Conservation (phyloP, 306 rosid species). For the Glycine latifolia region DNA sequence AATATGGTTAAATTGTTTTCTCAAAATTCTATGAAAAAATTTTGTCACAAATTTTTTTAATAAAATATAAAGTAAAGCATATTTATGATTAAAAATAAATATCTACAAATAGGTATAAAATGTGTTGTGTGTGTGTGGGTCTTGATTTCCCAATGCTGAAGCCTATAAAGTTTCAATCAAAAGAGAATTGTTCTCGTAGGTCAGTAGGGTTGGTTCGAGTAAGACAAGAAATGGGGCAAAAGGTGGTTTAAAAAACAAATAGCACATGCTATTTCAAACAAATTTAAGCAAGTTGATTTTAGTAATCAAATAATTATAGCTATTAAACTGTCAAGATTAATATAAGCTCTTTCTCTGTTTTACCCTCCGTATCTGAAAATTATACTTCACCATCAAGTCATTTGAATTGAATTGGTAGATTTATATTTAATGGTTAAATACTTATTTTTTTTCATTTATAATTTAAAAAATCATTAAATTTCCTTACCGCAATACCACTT, state of each 20-base stretch:
- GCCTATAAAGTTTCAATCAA: constrained; percentile 9
- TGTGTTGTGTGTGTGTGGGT: not conserved
- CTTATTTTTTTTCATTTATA: too few species aligned
- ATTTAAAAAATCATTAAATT: too few species aligned
- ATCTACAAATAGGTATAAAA: not conserved
- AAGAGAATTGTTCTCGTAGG: constrained; percentile 44
- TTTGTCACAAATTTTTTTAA: not conserved
- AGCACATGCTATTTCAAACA: constrained; percentile 41
- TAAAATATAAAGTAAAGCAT: not conserved
- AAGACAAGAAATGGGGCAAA: constrained; percentile 45
- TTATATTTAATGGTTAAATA: not conserved
- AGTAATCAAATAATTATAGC: constrained; percentile 36
- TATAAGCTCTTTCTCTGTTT: not conserved
- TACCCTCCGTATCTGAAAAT: not conserved
- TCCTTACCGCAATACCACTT: too few species aligned
- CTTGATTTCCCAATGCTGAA: not conserved
- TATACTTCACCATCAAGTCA: too few species aligned
- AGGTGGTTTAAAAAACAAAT: constrained; percentile 39
- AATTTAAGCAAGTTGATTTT: constrained; percentile 34
- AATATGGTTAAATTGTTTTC: not conserved
- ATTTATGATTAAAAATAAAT: not conserved
- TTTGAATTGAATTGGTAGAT: constrained; percentile 6
- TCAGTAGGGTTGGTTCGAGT: constrained; percentile 39
- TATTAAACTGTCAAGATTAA: constrained; percentile 47
- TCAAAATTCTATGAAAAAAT: not conserved